Percentiles rank a stretch among this genome's conserved stretches.
phyloP scores from a whole-genome alignment of 495 filamentous ascomycete genomes.

The Aspergillus wentii region DNA sequence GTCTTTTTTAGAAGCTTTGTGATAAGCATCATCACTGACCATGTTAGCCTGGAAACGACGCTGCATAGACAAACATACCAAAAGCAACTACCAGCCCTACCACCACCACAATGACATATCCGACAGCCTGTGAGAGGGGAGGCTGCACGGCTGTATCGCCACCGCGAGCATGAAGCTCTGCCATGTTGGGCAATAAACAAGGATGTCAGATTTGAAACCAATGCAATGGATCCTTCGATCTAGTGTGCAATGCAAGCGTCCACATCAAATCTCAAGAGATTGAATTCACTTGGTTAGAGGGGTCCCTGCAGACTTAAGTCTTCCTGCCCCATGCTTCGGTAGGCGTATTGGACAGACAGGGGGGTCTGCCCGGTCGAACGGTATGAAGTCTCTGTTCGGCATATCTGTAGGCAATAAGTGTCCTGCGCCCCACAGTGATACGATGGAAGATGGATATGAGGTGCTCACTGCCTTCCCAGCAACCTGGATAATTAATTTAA shows the following conservation, averaged over 20 bases:
- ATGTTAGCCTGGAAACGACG: not conserved
- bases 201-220: no score
- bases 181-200: constrained; percentile 15
- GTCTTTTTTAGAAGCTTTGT: constrained; percentile 31
- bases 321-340: no score
- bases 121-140: constrained; percentile 32
- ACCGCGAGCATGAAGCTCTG: constrained; percentile 12
- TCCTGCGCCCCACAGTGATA: constrained; percentile 21
- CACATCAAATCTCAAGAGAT: no score
- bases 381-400: no score
- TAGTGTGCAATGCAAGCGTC: no score
- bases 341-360: no score
- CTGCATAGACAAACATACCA: constrained; percentile 7
- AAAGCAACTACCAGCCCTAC: constrained; percentile 28
- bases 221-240: no score
- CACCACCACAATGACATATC: constrained; percentile 31
- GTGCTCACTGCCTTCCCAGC: constrained; percentile 13
- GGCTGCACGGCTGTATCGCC: constrained; percentile 19
- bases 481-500: not conserved
- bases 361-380: no score
- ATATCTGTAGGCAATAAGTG: no score
- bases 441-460: constrained; percentile 22
- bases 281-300: no score
- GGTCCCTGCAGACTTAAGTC: no score
- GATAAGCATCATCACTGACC: constrained; percentile 30